Evolutionary conservation across 2,329 filamentous ascomycete genomes (phyloP), one percentile per base, ranked within the genome.

Genomic region (Phyllosticta paracitricarpa): DNA sequence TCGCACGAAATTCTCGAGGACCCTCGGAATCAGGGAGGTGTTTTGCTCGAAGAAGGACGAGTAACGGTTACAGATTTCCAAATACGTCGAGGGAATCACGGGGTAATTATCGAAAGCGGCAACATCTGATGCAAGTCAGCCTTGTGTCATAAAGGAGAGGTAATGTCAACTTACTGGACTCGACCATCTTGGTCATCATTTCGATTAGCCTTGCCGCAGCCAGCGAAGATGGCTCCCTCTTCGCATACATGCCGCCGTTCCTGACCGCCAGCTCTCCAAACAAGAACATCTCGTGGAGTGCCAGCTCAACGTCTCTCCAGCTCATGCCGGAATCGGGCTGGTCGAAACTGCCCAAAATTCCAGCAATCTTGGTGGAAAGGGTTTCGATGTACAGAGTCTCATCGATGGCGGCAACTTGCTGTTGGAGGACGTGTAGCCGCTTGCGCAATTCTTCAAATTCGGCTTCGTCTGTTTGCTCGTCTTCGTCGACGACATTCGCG

Each of bases 61-160:
- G 75, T 99, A 99, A 57, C 94, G 87, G 61, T 96, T 92, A 73
- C 92, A 96, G 40, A 96, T 96, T 73, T 99, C 94, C 92, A 99
- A 97, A 71, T 96, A 99, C 75, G 97, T 91, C 24, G 99, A 81
- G 65, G 97, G 85, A 58, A 97, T 92, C 17, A 92, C 91, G 1
- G 94, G 93, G 71, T 97, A 94, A 17, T 87, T 85, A 73, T 93
- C 56, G 17, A 56, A 95, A 53, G 82, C 88, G 63, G 90, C 87
- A 66, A 97, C 88, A 66, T 89, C 91, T 92, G 66, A 5, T 24
- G 33, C 8, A 6, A 48, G 30, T 61, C 52, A 62, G 56, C 30
- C 4, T 24, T 10, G 14, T 3, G 19, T 4, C 12, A 14, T 28
- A n/a, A 9, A 7, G 14, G 40, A 48, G 2, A 14, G 6, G 40